Base-by-base conservation (phyloP, 2,329 filamentous ascomycete genomes). In the Pseudopyrenochaeta lycopersici region DNA sequence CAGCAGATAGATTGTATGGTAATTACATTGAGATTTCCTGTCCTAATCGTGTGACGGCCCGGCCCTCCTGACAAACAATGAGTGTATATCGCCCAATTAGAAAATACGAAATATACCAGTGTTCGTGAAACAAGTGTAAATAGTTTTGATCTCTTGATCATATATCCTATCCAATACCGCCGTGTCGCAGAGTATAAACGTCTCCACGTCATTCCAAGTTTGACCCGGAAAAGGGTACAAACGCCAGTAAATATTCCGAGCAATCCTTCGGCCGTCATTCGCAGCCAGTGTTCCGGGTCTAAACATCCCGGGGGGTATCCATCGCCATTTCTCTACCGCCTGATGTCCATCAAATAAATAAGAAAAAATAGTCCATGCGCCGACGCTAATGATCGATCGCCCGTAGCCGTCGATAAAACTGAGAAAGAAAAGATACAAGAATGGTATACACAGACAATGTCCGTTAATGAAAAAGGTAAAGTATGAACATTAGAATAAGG, bases 361-460 rank as follows among this genome's bases (percentile, higher is more conserved):
- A n/a, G n/a, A 23, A 49, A 50, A 60, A 39, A 39, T 4, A 15
- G 60, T 40, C 67, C 60, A 49, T 64, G 62, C 71, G 72, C 71
- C 73, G 50, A 73, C 73, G 73, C 73, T 74, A 64, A 74, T 74
- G 70, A 66, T 49, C 63, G 56, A 61, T 63, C 52, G 53, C 51
- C 54, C 44, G 52, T 52, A 46, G 66, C 54, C 50, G 35, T 64
- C 62, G 66, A 60, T 30, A 52, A 53, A 55, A 55, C 35, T 49
- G 51, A 58, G 44, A 50, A 39, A n/a, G 46, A 56, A 52, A 55
- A 62, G 58, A 32, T 65, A 68, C 58, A 68, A 52, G 57, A 63
- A 63, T 46, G 51, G 47, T 58, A 56, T 45, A 52, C 43, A 49
- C 43, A 15, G 42, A 40, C 51, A 43, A 55, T 46, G 48, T 57